Percentiles rank a stretch among this genome's conserved stretches.
Evolutionary conservation across 1,284 basidiomycete genomes (phyloP).

Genomic region (Pseudozyma hubeiensis): DNA sequence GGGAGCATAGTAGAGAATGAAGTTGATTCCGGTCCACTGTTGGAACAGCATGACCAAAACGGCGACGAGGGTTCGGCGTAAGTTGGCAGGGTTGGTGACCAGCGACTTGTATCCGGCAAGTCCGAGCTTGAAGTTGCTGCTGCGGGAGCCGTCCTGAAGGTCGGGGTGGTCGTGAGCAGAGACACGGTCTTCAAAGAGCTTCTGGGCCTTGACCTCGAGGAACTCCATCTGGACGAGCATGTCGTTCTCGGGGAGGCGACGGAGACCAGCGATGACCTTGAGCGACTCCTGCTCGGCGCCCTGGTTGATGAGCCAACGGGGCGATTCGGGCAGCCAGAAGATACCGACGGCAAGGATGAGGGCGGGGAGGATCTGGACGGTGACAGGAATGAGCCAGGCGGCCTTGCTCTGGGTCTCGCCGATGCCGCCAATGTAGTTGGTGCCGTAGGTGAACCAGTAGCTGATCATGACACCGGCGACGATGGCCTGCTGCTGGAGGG

Average conservation of each 20-base stretch:
- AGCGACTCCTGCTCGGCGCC: constrained; percentile 81
- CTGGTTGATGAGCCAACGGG: constrained; percentile 79
- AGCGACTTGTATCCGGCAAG: constrained; percentile 70
- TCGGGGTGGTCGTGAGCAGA: constrained; percentile 71
- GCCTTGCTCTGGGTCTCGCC: constrained; percentile 75
- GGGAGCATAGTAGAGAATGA: constrained; percentile 77
- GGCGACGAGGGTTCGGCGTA: constrained; percentile 75
- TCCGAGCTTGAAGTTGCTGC: constrained; percentile 76
- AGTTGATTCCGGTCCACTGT: constrained; percentile 60
- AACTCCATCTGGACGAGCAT: constrained; percentile 82
- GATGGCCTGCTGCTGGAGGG: constrained; percentile 75
- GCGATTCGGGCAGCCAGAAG: constrained; percentile 79
- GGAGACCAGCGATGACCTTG: constrained; percentile 75
- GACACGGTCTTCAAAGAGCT: constrained; percentile 47
- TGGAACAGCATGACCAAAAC: constrained; percentile 81
- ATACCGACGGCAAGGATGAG: constrained; percentile 74
- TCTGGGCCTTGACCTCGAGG: constrained; percentile 82
- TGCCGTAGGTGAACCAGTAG: constrained; percentile 83
- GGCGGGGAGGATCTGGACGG: constrained; percentile 80
- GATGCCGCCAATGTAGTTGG: constrained; percentile 72
- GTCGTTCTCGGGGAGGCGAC: constrained; percentile 74
- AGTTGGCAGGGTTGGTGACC: constrained; percentile 72
- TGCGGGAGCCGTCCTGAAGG: constrained; percentile 75
- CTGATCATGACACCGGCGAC: constrained; percentile 70
- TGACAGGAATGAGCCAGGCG: constrained; percentile 82